Evolutionary conservation across 139 green algal genomes (phyloP).

Genomic region (Microglena sp.): DNA sequence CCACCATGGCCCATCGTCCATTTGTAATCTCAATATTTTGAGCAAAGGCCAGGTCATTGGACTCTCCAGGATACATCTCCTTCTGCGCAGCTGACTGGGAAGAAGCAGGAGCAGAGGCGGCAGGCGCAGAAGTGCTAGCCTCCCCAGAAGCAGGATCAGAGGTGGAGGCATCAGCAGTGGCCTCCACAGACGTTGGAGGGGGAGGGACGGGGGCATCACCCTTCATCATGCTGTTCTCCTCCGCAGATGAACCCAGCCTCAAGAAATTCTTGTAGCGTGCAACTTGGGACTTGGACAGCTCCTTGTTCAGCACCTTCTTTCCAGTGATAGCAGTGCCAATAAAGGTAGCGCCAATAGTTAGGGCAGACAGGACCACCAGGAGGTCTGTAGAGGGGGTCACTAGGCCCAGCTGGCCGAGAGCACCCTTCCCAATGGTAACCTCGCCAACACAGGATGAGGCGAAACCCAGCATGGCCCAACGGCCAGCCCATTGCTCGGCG

Average conservation of each 20-base stretch:
- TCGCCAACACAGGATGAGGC: slow-evolving; percentile 42
- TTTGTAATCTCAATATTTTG: slow-evolving; percentile 37
- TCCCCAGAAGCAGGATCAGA: too few relatives aligned
- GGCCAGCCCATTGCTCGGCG: slow-evolving; percentile 50
- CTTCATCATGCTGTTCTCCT: too few relatives aligned
- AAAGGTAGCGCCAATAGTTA: slow-evolving; percentile 32
- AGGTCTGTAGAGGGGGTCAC: slow-evolving; percentile 25
- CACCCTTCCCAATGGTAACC: slow-evolving; percentile 27
- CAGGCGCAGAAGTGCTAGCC: too few relatives aligned
- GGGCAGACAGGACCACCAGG: slow-evolving; percentile 14
- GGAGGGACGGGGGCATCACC: too few relatives aligned
- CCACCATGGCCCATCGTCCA: slow-evolving; percentile 52
- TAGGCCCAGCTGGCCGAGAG: slow-evolving; percentile 26
- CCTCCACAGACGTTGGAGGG: too few relatives aligned
- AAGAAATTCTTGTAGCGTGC: too few relatives aligned
- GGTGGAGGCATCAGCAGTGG: too few relatives aligned
- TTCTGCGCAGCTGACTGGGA: too few relatives aligned
- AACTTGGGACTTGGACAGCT: slow-evolving; percentile 40
- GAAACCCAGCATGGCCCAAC: slow-evolving; percentile 61
- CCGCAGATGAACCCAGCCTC: too few relatives aligned
- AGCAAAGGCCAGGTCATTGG: slow-evolving; percentile 24
- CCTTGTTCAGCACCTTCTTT: slow-evolving; percentile 17
- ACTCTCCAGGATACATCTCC: slow-evolving; percentile 11
- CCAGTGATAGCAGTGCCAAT: slow-evolving; percentile 32
- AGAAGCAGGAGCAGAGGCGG: too few relatives aligned